A percentile compares a stretch with the other conserved stretches of the same genome.
Evolutionary conservation across 805 yeast species (phyloP).

Genomic region (Candida corydali): DNA sequence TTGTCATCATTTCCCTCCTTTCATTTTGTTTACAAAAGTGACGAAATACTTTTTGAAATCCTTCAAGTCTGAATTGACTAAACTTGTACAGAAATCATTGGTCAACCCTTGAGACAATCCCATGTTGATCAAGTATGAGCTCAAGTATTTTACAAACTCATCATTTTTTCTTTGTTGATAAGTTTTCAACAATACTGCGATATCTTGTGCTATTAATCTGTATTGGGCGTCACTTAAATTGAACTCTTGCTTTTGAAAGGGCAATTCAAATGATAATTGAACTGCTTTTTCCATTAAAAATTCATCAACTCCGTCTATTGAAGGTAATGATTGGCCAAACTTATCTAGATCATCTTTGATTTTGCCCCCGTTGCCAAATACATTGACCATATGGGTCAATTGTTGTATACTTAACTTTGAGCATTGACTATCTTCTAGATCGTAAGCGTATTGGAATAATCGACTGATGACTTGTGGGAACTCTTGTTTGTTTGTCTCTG

Average conservation of each 20-base stretch:
- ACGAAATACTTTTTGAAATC: slow-evolving; percentile 70
- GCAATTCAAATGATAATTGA: slow-evolving; percentile 68
- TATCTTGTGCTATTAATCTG: slow-evolving; percentile 69
- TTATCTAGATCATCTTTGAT: slow-evolving; percentile 61
- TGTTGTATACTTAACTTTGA: slow-evolving; percentile 69
- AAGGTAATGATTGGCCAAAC: slow-evolving; percentile 41
- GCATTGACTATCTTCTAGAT: slow-evolving; percentile 56
- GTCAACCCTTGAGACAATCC: slow-evolving; percentile 57
- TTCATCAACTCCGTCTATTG: slow-evolving; percentile 67
- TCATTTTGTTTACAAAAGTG: slow-evolving; percentile 33
- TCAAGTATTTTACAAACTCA: slow-evolving; percentile 43
- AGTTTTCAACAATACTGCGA: slow-evolving; percentile 64
- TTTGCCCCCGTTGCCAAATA: slow-evolving; percentile 63
- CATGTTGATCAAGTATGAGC: slow-evolving; percentile 51
- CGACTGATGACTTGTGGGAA: slow-evolving; percentile 60
- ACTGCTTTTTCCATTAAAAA: slow-evolving; percentile 66
- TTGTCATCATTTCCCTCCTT: slow-evolving; percentile 15
- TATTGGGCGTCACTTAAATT: slow-evolving; percentile 76
- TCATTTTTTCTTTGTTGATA: slow-evolving; percentile 43
- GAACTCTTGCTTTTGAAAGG: slow-evolving; percentile 65
- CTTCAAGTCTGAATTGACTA: slow-evolving; percentile 54
- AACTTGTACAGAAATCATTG: slow-evolving; percentile 56
- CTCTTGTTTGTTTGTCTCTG: slow-evolving; percentile 58
- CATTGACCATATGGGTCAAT: slow-evolving; percentile 56
- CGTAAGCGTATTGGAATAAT: slow-evolving; percentile 62